phyloP scores from a whole-genome alignment of 345 rosid genomes.

The Bretschneidera sinensis region DNA sequence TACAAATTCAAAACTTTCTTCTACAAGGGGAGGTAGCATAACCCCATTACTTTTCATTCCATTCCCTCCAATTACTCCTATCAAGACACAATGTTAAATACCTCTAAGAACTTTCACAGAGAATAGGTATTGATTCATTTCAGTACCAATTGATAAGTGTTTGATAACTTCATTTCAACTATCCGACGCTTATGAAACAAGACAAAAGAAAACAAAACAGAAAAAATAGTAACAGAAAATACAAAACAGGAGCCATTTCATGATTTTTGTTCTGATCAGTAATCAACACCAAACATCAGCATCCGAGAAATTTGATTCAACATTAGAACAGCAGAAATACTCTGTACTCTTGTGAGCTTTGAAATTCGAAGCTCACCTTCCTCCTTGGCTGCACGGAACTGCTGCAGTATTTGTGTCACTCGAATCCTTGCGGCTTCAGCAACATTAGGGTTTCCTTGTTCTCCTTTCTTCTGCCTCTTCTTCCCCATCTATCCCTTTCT shows the following conservation, averaged over 20 bases:
- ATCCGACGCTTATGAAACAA: no score
- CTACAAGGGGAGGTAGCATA: no score
- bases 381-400: slow-evolving; percentile 42
- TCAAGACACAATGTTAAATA: no score
- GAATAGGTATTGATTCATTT: no score
- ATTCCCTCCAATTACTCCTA: no score
- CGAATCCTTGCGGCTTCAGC: slow-evolving; percentile 55
- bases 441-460: slow-evolving; percentile 27
- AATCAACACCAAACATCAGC: not conserved
- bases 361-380: slow-evolving; percentile 35
- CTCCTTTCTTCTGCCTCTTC: slow-evolving; percentile 26
- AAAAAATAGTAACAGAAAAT: no score
- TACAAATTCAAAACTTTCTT: no score
- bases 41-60: no score
- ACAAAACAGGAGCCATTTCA: not conserved
- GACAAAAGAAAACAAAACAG: not conserved
- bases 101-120: no score
- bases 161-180: no score
- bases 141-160: no score
- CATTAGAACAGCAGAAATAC: not conserved
- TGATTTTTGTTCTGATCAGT: not conserved
- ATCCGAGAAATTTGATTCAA: not conserved
- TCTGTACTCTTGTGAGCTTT: not conserved
- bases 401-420: slow-evolving; percentile 43
- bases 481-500: slow-evolving; percentile 23